A percentile compares a stretch with the other conserved stretches of the same genome.
These are phyloP conservation scores for Anthracocystis panici-leucophaei DNA, from an alignment of 1,284 basidiomycete species.

Conservation along the genomic window DNA sequence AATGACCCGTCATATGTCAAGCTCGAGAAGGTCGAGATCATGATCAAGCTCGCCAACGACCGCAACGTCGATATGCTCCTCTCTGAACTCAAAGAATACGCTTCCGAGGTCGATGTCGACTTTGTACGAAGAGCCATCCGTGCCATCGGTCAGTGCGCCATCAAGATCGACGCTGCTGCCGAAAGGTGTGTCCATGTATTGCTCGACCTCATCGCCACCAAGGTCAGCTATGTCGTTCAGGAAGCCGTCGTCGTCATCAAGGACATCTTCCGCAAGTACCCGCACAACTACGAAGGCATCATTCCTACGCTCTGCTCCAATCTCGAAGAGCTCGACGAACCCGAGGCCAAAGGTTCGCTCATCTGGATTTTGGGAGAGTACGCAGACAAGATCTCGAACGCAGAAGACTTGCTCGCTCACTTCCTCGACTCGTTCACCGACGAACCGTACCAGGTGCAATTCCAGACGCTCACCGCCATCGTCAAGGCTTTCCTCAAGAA, in stretches of 20 bases:
- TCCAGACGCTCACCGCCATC: conserved; percentile 93
- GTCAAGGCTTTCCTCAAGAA: conserved; percentile 96
- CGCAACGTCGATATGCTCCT: conserved; percentile 93
- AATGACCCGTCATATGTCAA: conserved; percentile 99
- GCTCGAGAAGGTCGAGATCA: conserved; percentile 97
- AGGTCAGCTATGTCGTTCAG: conserved; percentile 96
- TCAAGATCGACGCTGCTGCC: conserved; percentile 91
- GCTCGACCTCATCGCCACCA: conserved; percentile 88
- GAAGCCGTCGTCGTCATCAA: conserved; percentile 99
- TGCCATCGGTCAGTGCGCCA: conserved; percentile 94
- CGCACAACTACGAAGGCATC: conserved; percentile 95
- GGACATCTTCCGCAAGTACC: conserved; percentile 98
- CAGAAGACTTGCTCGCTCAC: conserved; percentile 87
- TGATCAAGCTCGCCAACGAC: conserved; percentile 92
- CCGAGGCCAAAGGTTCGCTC: conserved; percentile 95
- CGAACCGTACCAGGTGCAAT: conserved; percentile 93
- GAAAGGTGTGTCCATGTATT: conserved; percentile 95
- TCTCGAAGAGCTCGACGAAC: conserved; percentile 95
- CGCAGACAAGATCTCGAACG: conserved; percentile 95
- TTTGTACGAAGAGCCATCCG: conserved; percentile 94
- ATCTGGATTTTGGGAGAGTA: conserved; percentile 99
- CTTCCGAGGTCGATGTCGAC: conserved; percentile 97
- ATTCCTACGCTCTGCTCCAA: conserved; percentile 95
- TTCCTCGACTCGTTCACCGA: conserved; percentile 94
- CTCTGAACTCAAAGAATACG: conserved; percentile 97